A percentile compares a stretch with the other conserved stretches of the same genome.
Evolutionary conservation across 768 basidiomycete genomes (phyloP).

Genomic region (Rhodosporidiobolus odoratus): DNA sequence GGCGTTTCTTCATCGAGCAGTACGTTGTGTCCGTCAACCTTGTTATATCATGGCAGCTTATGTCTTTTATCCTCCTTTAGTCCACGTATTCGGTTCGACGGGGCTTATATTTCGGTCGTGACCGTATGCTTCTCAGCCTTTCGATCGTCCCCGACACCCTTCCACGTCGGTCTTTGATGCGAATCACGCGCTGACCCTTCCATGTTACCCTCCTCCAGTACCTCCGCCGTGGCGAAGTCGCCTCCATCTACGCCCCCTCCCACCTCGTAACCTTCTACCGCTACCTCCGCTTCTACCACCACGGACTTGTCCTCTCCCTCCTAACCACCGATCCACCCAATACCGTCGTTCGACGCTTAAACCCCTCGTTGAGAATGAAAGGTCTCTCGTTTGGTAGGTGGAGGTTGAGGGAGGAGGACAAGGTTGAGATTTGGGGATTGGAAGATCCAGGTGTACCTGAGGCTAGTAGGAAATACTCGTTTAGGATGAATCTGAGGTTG

Average conservation of each 20-base stretch:
- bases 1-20: constrained; percentile 42
- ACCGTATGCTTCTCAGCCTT: background rate
- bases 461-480: constrained; percentile 34
- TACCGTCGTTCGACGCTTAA: constrained; percentile 35
- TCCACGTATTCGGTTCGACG: constrained; percentile 40
- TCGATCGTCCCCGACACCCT: background rate
- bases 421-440: constrained; percentile 30
- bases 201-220: constrained; percentile 21
- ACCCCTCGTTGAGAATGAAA: constrained; percentile 30
- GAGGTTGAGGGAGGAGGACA: constrained; percentile 36
- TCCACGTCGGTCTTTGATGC: no score
- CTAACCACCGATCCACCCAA: constrained; percentile 39
- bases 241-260: constrained; percentile 29
- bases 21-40: background rate
- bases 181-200: background rate
- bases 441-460: constrained; percentile 27
- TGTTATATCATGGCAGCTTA: background rate
- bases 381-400: constrained; percentile 36
- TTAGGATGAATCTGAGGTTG: constrained; percentile 32
- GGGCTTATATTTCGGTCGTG: constrained; percentile 39
- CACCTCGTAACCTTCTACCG: constrained; percentile 42
- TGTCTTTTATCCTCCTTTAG: background rate
- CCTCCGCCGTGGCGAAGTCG: constrained; percentile 36
- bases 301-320: constrained; percentile 41
- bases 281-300: constrained; percentile 40